Conservation (phyloP, 768 basidiomycete species). For the Sarcodon aspratus region DNA sequence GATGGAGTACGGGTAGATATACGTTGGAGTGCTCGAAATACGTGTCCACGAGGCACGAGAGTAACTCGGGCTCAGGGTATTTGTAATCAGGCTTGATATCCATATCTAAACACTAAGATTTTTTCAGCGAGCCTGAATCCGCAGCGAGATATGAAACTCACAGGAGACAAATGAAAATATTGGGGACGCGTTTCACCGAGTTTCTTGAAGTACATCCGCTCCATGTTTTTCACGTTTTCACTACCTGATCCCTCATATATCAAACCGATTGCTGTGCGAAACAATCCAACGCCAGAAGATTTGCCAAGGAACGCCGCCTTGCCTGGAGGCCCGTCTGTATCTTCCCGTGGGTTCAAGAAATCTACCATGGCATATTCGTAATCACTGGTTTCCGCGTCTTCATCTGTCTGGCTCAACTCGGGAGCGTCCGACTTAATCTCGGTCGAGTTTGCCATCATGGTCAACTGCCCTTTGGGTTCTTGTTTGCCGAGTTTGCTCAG, state of each 20-base stretch:
- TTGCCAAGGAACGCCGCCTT: constrained; percentile 5
- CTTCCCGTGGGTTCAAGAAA: neutral
- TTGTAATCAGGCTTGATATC: constrained; percentile 10
- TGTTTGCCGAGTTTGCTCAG: constrained; percentile 35
- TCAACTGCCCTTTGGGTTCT: constrained; percentile 4
- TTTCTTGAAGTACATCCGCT: constrained; percentile 16
- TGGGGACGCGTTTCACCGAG: constrained; percentile 26
- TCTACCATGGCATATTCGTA: constrained; percentile 1
- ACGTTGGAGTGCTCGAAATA: constrained; percentile 33
- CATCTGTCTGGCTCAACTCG: neutral
- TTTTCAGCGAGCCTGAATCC: neutral
- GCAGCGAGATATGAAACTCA: constrained; percentile 13
- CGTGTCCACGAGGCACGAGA: constrained; percentile 29
- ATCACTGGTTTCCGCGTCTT: constrained; percentile 5
- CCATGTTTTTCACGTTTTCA: constrained; percentile 14
- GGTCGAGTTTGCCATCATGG: constrained; percentile 6
- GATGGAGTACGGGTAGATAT: constrained; percentile 35
- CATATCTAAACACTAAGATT: neutral
- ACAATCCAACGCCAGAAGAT: constrained; percentile 3
- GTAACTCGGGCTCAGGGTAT: constrained; percentile 26
- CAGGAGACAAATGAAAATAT: constrained; percentile 38
- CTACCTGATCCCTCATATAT: constrained; percentile 7
- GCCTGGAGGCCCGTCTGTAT: constrained; percentile 2
- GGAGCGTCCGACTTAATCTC: constrained; percentile 8
- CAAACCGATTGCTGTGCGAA: constrained; percentile 7